Base-by-base conservation (phyloP, 139 green algal genomes). In the Ulvella scutata region DNA sequence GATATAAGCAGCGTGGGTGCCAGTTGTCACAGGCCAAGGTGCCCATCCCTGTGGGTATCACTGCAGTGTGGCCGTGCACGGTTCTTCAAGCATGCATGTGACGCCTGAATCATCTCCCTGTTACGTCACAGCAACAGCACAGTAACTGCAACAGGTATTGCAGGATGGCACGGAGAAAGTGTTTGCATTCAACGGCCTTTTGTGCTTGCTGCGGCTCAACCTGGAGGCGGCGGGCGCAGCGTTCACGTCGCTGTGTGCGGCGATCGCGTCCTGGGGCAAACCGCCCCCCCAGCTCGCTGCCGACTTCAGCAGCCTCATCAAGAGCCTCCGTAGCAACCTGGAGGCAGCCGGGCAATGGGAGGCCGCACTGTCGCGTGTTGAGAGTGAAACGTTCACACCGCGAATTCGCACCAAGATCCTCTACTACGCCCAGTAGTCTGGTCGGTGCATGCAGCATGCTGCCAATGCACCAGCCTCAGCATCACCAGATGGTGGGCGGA, bases 41-140 rank as follows among this genome's bases (percentile, higher is more conserved):
- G n/a, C n/a, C n/a, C n/a, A n/a, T n/a, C n/a, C n/a, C n/a, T n/a
- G n/a, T n/a, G n/a, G n/a, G n/a, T n/a, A n/a, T n/a, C n/a, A n/a
- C n/a, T n/a, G n/a, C n/a, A n/a, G n/a, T n/a, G n/a, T n/a, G n/a
- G n/a, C n/a, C n/a, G 17, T 73, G 61, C 38, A 10, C 10, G 61
- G 61, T 17, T 73, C 23, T 23, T n/a, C 23, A 23, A n/a, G 43
- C 23, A 23, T 23, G 43, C 23, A 23, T 61, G 43, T 23, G 23
- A 23, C 23, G 23, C 23, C 23, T 61, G 43, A 23, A n/a, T 61
- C 23, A 75, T 75, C 37, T 37, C 17, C 43, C 17, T 17, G 76
- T 87, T 17, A 92, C 89, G 0, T 96, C 97, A 80, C 60, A 87
- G 61, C 92, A 92, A 7, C 82, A 97, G 6, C 88, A 83, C 75